A percentile compares a stretch with the other conserved stretches of the same genome.
Evolutionary conservation across 805 yeast genomes (phyloP).

Genomic region (Zygoascus bituminiphila): DNA sequence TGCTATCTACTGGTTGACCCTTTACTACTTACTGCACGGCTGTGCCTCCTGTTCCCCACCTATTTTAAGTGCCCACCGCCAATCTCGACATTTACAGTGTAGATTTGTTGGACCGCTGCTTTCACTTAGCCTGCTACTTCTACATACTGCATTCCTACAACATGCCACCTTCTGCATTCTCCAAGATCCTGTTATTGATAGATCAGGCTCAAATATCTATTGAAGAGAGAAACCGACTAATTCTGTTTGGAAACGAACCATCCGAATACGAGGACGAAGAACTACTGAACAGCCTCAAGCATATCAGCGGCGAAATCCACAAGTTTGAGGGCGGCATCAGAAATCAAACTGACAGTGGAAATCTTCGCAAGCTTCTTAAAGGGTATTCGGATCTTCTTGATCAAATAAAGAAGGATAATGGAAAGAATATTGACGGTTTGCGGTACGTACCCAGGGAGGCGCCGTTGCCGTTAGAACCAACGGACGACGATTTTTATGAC

Average conservation of each 20-base stretch:
- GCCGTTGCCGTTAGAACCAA: background rate
- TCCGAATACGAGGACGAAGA: constrained; percentile 24
- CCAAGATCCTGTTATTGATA: constrained; percentile 20
- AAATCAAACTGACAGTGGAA: background rate
- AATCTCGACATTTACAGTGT: no score
- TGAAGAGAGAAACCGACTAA: constrained; percentile 26
- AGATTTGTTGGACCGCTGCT: no score
- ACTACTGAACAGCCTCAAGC: constrained; percentile 22
- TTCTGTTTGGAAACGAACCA: constrained; percentile 22
- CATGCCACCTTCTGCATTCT: constrained; percentile 2
- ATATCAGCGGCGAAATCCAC: constrained; percentile 18
- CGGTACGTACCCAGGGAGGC: background rate
- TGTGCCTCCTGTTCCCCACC: no score
- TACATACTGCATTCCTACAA: no score
- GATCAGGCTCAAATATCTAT: constrained; percentile 27
- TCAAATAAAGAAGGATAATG: background rate
- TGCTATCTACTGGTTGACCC: no score
- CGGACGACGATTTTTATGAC: background rate
- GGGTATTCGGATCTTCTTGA: background rate
- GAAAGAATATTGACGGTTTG: background rate
- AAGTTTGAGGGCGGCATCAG: background rate
- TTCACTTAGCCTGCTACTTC: no score
- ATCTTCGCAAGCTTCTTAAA: background rate
- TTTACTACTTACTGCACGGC: no score
- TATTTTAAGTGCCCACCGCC: no score